Conservation (phyloP, 495 filamentous ascomycete species). For the Penicillium paxilli region DNA sequence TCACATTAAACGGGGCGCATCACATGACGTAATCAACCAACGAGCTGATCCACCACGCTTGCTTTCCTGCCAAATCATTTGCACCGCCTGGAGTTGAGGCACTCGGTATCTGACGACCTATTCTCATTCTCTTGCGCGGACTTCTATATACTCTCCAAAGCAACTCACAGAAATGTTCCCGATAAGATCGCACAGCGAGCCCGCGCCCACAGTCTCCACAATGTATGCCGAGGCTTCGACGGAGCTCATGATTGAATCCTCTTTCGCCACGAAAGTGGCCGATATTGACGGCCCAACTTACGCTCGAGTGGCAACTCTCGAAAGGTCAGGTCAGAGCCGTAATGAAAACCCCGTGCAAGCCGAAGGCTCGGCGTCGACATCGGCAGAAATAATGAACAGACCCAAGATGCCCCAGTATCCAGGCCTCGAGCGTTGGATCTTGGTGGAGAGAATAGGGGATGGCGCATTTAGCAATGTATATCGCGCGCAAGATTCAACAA, state of each 20-base stretch:
- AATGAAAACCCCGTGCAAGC: constrained; percentile 51
- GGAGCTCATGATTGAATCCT: neutral
- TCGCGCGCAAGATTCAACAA: constrained; percentile 68
- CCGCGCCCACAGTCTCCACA: neutral
- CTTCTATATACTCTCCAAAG: neutral
- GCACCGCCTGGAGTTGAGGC: too few relatives aligned
- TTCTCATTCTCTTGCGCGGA: neutral
- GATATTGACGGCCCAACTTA: neutral
- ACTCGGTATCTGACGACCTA: neutral
- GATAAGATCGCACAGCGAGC: neutral
- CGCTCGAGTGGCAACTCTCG: constrained; percentile 59
- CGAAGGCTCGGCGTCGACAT: constrained; percentile 79
- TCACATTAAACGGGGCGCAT: too few relatives aligned
- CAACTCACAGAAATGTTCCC: neutral
- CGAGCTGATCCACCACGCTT: too few relatives aligned
- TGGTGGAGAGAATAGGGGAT: constrained; percentile 98
- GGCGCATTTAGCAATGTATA: constrained; percentile 99
- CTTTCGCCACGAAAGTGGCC: neutral
- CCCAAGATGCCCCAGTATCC: constrained; percentile 87
- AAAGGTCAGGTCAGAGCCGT: constrained; percentile 49
- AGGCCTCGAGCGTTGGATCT: constrained; percentile 83
- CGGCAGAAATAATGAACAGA: constrained; percentile 80
- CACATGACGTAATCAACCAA: too few relatives aligned
- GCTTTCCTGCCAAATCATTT: too few relatives aligned
- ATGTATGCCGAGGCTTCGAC: neutral